A percentile compares a stretch with the other conserved stretches of the same genome.
Conservation (phyloP, 2,329 filamentous ascomycete species). For the Fusarium nanum region DNA sequence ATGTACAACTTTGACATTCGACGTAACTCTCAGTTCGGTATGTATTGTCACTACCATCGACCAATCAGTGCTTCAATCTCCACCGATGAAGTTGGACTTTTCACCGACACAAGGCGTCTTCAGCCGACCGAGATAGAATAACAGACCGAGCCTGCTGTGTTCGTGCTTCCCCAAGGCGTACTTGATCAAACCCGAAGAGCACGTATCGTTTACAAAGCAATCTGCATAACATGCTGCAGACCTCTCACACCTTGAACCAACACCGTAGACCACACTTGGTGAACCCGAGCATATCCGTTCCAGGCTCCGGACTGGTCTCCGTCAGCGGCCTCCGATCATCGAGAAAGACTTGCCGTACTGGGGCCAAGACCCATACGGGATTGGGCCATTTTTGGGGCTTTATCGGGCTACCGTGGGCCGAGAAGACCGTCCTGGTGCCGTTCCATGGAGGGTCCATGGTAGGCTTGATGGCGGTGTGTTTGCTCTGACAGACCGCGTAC, state of each 20-base stretch:
- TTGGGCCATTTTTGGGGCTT: slow-evolving; percentile 3
- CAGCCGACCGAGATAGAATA: slow-evolving; percentile 24
- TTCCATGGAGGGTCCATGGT: neutral
- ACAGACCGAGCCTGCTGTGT: neutral
- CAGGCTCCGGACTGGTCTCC: slow-evolving; percentile 22
- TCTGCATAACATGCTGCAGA: neutral
- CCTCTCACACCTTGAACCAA: neutral
- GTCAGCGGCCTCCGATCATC: slow-evolving; percentile 18
- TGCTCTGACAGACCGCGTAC: neutral
- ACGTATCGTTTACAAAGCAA: neutral
- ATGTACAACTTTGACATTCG: slow-evolving; percentile 15
- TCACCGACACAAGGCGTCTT: slow-evolving; percentile 37
- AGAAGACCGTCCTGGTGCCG: slow-evolving; percentile 8
- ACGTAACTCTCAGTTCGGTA: slow-evolving; percentile 5
- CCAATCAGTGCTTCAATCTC: slow-evolving; percentile 16
- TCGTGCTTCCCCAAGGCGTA: neutral
- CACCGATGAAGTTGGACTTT: slow-evolving; percentile 16
- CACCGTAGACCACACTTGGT: neutral
- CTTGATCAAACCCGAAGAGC: neutral
- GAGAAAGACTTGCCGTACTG: slow-evolving; percentile 10
- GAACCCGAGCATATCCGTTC: neutral
- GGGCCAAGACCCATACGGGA: neutral
- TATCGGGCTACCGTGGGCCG: slow-evolving; percentile 33
- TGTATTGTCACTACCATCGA: neutral
- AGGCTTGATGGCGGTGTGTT: slow-evolving; percentile 1